Evolutionary conservation across 441 rosid species (phyloP), one percentile per base, ranked within the genome.

Genomic region (Populus hybrid): DNA sequence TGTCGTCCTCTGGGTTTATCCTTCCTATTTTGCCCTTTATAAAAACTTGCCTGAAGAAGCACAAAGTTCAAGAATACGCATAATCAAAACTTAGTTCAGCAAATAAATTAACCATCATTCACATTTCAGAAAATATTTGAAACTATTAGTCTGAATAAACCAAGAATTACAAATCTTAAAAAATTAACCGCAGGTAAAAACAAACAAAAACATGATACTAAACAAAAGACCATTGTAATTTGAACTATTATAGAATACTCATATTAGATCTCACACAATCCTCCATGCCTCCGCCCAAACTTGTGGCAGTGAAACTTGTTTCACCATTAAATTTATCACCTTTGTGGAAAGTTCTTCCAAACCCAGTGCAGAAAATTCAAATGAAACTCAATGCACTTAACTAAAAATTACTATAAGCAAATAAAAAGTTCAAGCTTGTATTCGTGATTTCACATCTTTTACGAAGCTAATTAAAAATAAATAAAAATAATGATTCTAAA

Each of bases 1-100:
- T 90, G 90, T 23, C 92, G 89, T 34, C 87, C 88, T 83, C 89
- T 87, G 0, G 83, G 89, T 61, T 91, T 91, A 72, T 91, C 92
- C 80, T 83, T 91, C 73, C 92, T 89, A 7, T 92, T 84, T 1
- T 67, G 70, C 70, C 82, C 92, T 83, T 86, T 84, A 67, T 87
- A 86, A 57, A 85, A 40, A 83, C 86, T 83, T 70, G 91, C 82
- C 96, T 93, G 83, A 69, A 18, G 26, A 69, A 34, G 46, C 23
- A 57, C 21, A 57, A 19, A 1, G 61, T 53, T 53, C 61, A 53
- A 53, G 61, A 53, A 53, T 6, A 53, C 61, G 61, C n/a, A 53
- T 53, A 8, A 53, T 53, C 61, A 53, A 53, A 53, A 53, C 61
- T 53, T 53, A 53, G 61, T 53, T 53, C 63, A 19, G 63, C 9